phyloP scores from a whole-genome alignment of 2,329 filamentous ascomycete genomes.

The Xylariaceae sp. region DNA sequence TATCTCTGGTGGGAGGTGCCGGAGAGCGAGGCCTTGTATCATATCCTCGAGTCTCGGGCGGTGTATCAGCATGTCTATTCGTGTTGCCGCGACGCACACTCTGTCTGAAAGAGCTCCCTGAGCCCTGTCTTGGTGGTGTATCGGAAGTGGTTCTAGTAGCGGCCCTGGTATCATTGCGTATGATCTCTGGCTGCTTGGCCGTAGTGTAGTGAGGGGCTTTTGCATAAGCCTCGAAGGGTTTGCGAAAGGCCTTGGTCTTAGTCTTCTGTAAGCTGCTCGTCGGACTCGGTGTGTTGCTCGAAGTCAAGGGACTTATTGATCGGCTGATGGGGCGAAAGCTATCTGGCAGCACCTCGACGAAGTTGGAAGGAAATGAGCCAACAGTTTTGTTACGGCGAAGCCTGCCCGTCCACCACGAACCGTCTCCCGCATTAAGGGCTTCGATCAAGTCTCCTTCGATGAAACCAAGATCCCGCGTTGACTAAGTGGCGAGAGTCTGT shows the following conservation, averaged over 20 bases:
- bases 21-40: conserved; percentile 11
- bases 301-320: conserved; percentile 59
- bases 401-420: conserved; percentile 97
- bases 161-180: conserved; percentile 36
- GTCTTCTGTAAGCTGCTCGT: conserved; percentile 55
- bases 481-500: conserved; percentile 44
- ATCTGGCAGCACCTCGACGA: conserved; percentile 85
- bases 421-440: conserved; percentile 95
- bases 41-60: conserved; percentile 22
- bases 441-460: conserved; percentile 97
- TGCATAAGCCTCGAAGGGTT: conserved; percentile 65
- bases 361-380: conserved; percentile 94
- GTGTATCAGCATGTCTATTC: conserved; percentile 18
- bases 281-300: conserved; percentile 52
- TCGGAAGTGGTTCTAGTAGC: conserved; percentile 19
- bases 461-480: conserved; percentile 91
- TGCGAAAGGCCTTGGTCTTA: conserved; percentile 61
- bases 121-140: conserved; percentile 40
- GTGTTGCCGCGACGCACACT: conserved; percentile 21
- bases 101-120: conserved; percentile 36
- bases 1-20: background rate
- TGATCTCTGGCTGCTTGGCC: conserved; percentile 59
- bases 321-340: conserved; percentile 74
- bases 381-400: conserved; percentile 86
- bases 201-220: conserved; percentile 66